phyloP scores from a whole-genome alignment of 2,329 filamentous ascomycete genomes.

The Cladophialophora chaetospira region DNA sequence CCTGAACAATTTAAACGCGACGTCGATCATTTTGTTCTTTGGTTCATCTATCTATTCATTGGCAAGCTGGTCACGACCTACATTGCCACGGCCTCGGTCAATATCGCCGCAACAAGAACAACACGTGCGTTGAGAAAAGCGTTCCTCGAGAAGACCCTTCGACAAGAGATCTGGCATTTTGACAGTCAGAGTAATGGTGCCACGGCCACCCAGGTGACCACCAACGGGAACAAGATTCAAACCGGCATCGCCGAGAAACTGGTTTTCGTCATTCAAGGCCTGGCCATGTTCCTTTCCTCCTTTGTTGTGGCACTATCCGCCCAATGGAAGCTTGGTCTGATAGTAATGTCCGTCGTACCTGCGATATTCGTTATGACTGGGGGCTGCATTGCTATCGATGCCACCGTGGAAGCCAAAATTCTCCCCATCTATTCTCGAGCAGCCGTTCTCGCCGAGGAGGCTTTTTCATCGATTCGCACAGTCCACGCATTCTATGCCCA shows the following conservation, averaged over 20 bases:
- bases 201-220: constrained; percentile 36
- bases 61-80: constrained; percentile 36
- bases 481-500: constrained; percentile 54
- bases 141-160: constrained; percentile 36
- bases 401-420: constrained; percentile 28
- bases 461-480: constrained; percentile 53
- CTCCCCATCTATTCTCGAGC: constrained; percentile 47
- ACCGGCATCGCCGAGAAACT: constrained; percentile 47
- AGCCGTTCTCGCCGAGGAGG: constrained; percentile 53
- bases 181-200: constrained; percentile 36
- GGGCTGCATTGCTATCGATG: constrained; percentile 34
- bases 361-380: constrained; percentile 40
- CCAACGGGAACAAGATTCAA: constrained; percentile 41
- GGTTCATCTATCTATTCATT: constrained; percentile 42
- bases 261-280: constrained; percentile 37
- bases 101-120: constrained; percentile 26
- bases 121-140: constrained; percentile 30
- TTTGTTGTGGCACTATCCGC: constrained; percentile 45
- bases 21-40: constrained; percentile 34
- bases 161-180: constrained; percentile 39
- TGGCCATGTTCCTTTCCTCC: constrained; percentile 43
- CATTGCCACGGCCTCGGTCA: background rate
- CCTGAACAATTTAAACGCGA: constrained; percentile 29
- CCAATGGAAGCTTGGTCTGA: constrained; percentile 49
- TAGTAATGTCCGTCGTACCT: constrained; percentile 52